phyloP scores from a whole-genome alignment of 192 early-diverging fungal genomes.

The Backusella tarrabulga region DNA sequence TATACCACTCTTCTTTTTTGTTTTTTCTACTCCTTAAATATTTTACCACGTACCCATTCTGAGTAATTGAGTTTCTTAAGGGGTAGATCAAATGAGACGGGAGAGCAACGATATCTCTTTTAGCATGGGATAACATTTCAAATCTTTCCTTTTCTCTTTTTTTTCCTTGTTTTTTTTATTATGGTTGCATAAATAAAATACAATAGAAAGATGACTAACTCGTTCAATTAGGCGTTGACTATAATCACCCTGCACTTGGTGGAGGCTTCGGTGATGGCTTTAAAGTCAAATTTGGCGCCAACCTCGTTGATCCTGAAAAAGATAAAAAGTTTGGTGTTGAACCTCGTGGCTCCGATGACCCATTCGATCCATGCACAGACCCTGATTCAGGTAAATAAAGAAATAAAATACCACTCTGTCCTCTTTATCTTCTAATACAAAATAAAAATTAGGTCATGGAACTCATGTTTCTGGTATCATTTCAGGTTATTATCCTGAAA shows the following conservation, averaged over 20 bases:
- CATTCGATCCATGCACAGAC: constrained; percentile 38
- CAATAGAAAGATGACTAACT: neutral
- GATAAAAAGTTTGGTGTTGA: constrained; percentile 20
- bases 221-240: constrained; percentile 42
- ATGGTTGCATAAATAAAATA: neutral
- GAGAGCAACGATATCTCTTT: neutral
- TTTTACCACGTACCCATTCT: neutral
- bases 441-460: constrained; percentile 50
- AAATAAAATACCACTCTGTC: neutral
- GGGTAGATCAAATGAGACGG: neutral
- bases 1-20: neutral
- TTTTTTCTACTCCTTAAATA: neutral
- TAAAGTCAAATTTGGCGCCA: constrained; percentile 56
- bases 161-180: neutral
- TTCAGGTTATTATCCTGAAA: constrained; percentile 27
- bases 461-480: constrained; percentile 66
- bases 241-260: constrained; percentile 65
- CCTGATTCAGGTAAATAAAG: neutral
- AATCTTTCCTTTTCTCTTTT: neutral
- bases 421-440: neutral
- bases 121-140: neutral
- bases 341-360: constrained; percentile 35
- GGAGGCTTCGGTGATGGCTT: constrained; percentile 58
- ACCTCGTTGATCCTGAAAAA: constrained; percentile 58
- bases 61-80: neutral